Evolutionary conservation across 371 early-diverging fungal genomes (phyloP).

Genomic region (Dichotomocladium elegans): DNA sequence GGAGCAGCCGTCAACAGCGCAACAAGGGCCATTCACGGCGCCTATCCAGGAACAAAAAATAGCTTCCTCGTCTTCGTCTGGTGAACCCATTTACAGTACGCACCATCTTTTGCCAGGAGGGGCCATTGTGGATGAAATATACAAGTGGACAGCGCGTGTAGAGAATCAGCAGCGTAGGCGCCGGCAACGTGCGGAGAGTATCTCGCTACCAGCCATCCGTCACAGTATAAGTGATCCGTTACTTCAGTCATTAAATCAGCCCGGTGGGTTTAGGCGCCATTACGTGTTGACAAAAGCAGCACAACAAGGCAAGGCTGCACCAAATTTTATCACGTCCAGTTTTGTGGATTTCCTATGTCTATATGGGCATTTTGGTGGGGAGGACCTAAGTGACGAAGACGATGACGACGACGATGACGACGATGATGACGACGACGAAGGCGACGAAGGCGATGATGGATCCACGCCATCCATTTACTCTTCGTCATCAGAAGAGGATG

Average conservation of each 20-base stretch:
- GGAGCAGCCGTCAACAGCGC: too few species aligned
- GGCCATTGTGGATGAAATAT: slow-evolving; percentile 83
- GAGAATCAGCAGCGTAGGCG: slow-evolving; percentile 49
- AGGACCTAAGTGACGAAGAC: slow-evolving; percentile 81
- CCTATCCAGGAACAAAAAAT: background rate
- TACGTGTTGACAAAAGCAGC: slow-evolving; percentile 74
- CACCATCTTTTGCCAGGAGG: slow-evolving; percentile 64
- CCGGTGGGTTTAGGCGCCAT: slow-evolving; percentile 90
- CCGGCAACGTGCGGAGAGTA: slow-evolving; percentile 27
- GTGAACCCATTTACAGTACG: slow-evolving; percentile 23
- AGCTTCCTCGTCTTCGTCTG: slow-evolving; percentile 10
- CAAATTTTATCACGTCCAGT: slow-evolving; percentile 76
- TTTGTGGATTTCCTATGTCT: slow-evolving; percentile 93
- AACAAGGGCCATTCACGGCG: background rate
- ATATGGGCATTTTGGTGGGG: slow-evolving; percentile 95
- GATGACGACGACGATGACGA: slow-evolving; percentile 54
- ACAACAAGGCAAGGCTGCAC: slow-evolving; percentile 59
- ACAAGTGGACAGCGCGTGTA: slow-evolving; percentile 88
- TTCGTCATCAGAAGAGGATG: background rate
- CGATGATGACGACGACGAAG: slow-evolving; percentile 86
- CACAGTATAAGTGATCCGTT: slow-evolving; percentile 31
- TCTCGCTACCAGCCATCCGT: slow-evolving; percentile 48
- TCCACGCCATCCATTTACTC: background rate
- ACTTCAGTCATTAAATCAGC: slow-evolving; percentile 51
- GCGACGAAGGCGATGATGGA: slow-evolving; percentile 48